Percentiles rank a stretch among this genome's conserved stretches.
These are phyloP conservation scores for Kalmusia sp. DNA, from an alignment of 2,329 filamentous ascomycete species.

Conservation along the genomic window DNA sequence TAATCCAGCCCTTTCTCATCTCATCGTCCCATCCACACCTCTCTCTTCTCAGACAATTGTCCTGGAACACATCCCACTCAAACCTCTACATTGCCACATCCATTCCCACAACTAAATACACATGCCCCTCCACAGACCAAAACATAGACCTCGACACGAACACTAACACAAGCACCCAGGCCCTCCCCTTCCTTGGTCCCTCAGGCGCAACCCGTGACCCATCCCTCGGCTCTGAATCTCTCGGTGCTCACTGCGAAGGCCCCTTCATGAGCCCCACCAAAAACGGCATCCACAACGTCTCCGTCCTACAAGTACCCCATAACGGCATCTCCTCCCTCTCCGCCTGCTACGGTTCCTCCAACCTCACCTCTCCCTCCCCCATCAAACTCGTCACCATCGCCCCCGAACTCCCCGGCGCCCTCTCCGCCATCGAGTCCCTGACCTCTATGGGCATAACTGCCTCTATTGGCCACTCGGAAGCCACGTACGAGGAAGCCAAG, in stretches of 20 bases:
- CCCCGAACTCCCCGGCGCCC: constrained; percentile 75
- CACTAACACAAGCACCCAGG: constrained; percentile 46
- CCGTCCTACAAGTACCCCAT: constrained; percentile 70
- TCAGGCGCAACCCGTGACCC: constrained; percentile 67
- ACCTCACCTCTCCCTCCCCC: constrained; percentile 59
- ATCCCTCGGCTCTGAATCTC: constrained; percentile 78
- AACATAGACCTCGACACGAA: neutral
- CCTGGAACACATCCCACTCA: too few relatives aligned
- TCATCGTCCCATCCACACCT: constrained; percentile 5
- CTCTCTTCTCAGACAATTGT: too few relatives aligned
- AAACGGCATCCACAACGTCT: constrained; percentile 83
- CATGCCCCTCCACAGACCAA: neutral
- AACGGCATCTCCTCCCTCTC: constrained; percentile 70
- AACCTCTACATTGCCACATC: neutral
- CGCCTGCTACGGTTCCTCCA: constrained; percentile 74
- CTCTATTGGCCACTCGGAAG: constrained; percentile 86
- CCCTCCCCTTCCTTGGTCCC: constrained; percentile 79
- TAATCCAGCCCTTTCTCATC: constrained; percentile 35
- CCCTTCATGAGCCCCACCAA: constrained; percentile 84
- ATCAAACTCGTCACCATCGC: constrained; percentile 87
- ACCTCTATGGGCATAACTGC: constrained; percentile 72
- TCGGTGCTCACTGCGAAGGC: constrained; percentile 90
- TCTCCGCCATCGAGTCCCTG: constrained; percentile 73
- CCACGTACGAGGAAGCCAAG: constrained; percentile 82
- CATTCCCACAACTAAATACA: too few relatives aligned